Evolutionary conservation across 768 basidiomycete species (phyloP).

Genomic region (Leccinum arenicola): DNA sequence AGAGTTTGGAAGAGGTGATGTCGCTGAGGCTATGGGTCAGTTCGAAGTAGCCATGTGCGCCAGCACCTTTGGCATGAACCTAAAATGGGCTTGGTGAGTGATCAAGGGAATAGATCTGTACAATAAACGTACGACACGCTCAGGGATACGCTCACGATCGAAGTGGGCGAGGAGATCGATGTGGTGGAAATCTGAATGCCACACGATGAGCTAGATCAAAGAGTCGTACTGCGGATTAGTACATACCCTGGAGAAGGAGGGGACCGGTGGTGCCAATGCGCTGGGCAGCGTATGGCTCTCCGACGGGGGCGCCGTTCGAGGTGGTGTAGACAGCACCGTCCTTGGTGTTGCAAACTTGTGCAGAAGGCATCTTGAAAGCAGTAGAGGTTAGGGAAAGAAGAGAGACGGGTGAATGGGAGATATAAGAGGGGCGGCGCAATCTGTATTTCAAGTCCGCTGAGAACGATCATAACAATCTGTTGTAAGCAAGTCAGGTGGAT

Average conservation of each 20-base stretch:
- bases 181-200: conserved; percentile 73
- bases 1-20: conserved; percentile 66
- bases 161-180: conserved; percentile 91
- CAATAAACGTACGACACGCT: conserved; percentile 68
- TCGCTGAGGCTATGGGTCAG: conserved; percentile 84
- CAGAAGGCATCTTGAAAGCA: conserved; percentile 56
- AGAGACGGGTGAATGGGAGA: background rate
- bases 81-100: conserved; percentile 36
- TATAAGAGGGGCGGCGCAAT: conserved; percentile 11
- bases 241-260: conserved; percentile 81
- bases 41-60: conserved; percentile 92
- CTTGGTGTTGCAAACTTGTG: conserved; percentile 50
- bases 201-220: conserved; percentile 15
- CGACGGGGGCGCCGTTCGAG: conserved; percentile 76
- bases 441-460: conserved; percentile 27
- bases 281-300: conserved; percentile 76
- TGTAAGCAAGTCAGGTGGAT: conserved; percentile 1
- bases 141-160: conserved; percentile 93
- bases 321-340: conserved; percentile 77
- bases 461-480: conserved; percentile 15
- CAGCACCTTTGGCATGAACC: conserved; percentile 91
- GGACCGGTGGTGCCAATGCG: conserved; percentile 74
- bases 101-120: background rate
- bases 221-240: background rate
- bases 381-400: conserved; percentile 4